phyloP scores from a whole-genome alignment of 1,284 basidiomycete genomes.

The Cryptococcus floricola region DNA sequence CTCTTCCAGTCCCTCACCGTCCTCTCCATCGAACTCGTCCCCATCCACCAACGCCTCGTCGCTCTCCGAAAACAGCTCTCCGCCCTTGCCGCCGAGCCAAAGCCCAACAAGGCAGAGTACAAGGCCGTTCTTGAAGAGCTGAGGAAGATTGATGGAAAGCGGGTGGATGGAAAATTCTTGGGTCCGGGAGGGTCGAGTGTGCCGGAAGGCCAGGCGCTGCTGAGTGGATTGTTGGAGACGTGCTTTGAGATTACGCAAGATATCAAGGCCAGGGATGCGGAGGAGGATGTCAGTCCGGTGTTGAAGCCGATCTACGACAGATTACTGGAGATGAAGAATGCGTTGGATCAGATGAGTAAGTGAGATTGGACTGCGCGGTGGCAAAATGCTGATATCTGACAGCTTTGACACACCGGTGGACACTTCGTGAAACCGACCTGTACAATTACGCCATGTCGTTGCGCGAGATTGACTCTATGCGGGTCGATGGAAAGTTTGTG shows the following conservation, averaged over 20 bases:
- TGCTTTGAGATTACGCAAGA: slow-evolving; percentile 97
- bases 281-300: slow-evolving; percentile 79
- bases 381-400: background rate
- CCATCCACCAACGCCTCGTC: slow-evolving; percentile 85
- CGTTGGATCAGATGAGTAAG: slow-evolving; percentile 43
- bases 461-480: slow-evolving; percentile 95
- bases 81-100: slow-evolving; percentile 79
- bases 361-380: background rate
- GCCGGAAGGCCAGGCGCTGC: slow-evolving; percentile 77
- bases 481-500: slow-evolving; percentile 94
- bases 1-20: slow-evolving; percentile 79
- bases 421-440: slow-evolving; percentile 88
- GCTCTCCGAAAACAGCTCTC: slow-evolving; percentile 83
- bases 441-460: slow-evolving; percentile 92
- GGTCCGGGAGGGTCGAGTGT: slow-evolving; percentile 83
- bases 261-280: slow-evolving; percentile 89
- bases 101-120: slow-evolving; percentile 77
- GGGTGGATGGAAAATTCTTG: slow-evolving; percentile 93
- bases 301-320: slow-evolving; percentile 95
- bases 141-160: slow-evolving; percentile 88
- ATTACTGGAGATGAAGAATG: slow-evolving; percentile 70
- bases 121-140: slow-evolving; percentile 89
- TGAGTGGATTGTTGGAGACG: slow-evolving; percentile 80
- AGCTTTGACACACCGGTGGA: slow-evolving; percentile 95
- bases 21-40: slow-evolving; percentile 79